phyloP scores from a whole-genome alignment of 129 eudicot species.

The Sambucus nigra region DNA sequence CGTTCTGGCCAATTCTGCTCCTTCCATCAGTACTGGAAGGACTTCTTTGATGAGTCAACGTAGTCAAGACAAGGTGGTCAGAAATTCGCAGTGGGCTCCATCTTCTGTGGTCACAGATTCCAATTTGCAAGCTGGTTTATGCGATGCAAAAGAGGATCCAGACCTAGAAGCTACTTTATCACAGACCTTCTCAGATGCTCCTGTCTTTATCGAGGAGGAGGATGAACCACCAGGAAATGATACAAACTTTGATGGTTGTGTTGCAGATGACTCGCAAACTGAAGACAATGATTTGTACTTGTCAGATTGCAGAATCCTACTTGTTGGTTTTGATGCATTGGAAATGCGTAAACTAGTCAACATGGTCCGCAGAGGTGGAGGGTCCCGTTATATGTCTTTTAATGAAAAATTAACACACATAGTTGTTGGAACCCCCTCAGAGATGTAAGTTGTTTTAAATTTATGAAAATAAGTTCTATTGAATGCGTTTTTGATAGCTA shows the following conservation, averaged over 20 bases:
- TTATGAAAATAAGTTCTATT: not conserved
- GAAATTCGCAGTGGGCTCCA: slow-evolving; percentile 30
- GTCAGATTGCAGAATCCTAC: slow-evolving; percentile 66
- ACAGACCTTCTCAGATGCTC: slow-evolving; percentile 33
- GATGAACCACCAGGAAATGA: slow-evolving; percentile 25
- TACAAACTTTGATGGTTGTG: slow-evolving; percentile 33
- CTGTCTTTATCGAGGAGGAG: slow-evolving; percentile 29
- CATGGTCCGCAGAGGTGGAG: slow-evolving; percentile 88
- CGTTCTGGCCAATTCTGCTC: slow-evolving; percentile 35
- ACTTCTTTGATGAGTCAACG: slow-evolving; percentile 24
- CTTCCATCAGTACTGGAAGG: slow-evolving; percentile 33
- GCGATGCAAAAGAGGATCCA: slow-evolving; percentile 35
- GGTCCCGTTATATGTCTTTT: slow-evolving; percentile 78
- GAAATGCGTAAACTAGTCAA: slow-evolving; percentile 68
- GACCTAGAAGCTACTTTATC: slow-evolving; percentile 57
- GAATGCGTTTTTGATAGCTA: not conserved
- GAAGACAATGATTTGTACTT: slow-evolving; percentile 74
- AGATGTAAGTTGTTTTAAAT: slow-evolving; percentile 37
- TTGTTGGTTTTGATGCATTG: slow-evolving; percentile 75
- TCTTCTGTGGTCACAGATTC: slow-evolving; percentile 28
- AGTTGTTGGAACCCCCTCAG: slow-evolving; percentile 83
- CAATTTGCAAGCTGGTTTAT: slow-evolving; percentile 30
- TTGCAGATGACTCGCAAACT: slow-evolving; percentile 83
- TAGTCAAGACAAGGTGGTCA: slow-evolving; percentile 32
- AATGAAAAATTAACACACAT: slow-evolving; percentile 83